Base-by-base conservation (phyloP, 192 early-diverging fungal genomes). In the Diversispora eburnea region DNA sequence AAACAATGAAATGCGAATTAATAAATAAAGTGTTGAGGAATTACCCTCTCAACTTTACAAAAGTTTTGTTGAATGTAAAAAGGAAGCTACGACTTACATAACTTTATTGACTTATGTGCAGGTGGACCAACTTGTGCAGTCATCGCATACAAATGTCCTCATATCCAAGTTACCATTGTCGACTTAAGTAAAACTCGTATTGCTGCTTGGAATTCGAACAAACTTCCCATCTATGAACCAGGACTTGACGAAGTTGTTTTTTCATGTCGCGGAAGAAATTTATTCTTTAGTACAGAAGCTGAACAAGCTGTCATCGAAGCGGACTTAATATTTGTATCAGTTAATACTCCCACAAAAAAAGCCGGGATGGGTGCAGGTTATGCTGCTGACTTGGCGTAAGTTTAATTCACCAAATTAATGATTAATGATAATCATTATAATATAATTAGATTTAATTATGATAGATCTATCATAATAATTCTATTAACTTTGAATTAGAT, bases 81-180 rank as follows among this genome's bases (percentile, higher is more conserved):
- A 13, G 41, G 55, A 39, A 15, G 33, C 65, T 54, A 17, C n/a
- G 12, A 6, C 15, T 13, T 19, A 45, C 41, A 20, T 46, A 76
- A 71, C 54, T 51, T 64, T 59, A 13, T 46, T 13, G 19, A 8
- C 55, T 43, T 42, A 33, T 56, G 9, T 69, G 52, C 49, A 94
- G 92, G 92, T 76, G 95, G 95, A 25, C 94, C 95, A 8, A 94
- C 94, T 5, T 91, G 92, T 80, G 90, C 95, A 72, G 94, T 98
- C 70, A 95, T 98, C 72, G 93, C 94, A 12, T 88, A 82, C 76
- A 93, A 94, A 79, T 95, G 94, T 82, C 93, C 88, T 22, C 82
- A 90, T 49, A 84, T 96, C 78, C 87, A 94, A 71, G 93, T 98
- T 56, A 95, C 94, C 8, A 94, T 98, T 65, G 94, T 94, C 17